A percentile compares a stretch with the other conserved stretches of the same genome.
Evolutionary conservation across 345 rosid genomes (phyloP).

Genomic region (Gossypium bickii): DNA sequence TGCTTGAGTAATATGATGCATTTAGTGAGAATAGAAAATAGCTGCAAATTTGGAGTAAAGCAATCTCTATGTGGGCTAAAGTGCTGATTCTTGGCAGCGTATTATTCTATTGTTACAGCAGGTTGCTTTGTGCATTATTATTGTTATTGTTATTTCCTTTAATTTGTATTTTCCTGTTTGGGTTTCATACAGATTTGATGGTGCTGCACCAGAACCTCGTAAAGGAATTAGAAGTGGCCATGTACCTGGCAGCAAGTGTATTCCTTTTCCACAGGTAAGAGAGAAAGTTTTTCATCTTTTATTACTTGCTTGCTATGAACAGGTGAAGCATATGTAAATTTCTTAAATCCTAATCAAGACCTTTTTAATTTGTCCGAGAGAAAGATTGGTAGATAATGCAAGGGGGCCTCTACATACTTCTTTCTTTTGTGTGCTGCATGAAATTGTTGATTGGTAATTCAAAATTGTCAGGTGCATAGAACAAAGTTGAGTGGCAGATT

Average conservation of each 20-base stretch:
- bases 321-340: neutral
- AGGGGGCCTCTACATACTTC: no score
- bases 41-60: neutral
- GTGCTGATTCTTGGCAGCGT: neutral
- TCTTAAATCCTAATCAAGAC: neutral
- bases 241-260: slow-evolving; percentile 92
- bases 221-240: slow-evolving; percentile 94
- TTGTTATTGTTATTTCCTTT: neutral
- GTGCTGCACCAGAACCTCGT: slow-evolving; percentile 86
- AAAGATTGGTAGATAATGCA: neutral
- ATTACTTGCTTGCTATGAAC: neutral
- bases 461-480: neutral
- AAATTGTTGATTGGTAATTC: neutral
- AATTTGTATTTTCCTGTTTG: neutral
- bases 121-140: neutral
- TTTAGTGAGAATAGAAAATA: neutral
- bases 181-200: slow-evolving; percentile 67
- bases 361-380: neutral
- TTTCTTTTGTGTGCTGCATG: neutral
- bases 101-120: neutral
- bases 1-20: neutral
- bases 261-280: slow-evolving; percentile 76
- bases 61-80: neutral
- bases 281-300: neutral
- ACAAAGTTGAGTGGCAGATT: neutral